Evolutionary conservation across 2,329 filamentous ascomycete genomes (phyloP), one percentile per base, ranked within the genome.

Genomic region (Diaporthe caulivora): DNA sequence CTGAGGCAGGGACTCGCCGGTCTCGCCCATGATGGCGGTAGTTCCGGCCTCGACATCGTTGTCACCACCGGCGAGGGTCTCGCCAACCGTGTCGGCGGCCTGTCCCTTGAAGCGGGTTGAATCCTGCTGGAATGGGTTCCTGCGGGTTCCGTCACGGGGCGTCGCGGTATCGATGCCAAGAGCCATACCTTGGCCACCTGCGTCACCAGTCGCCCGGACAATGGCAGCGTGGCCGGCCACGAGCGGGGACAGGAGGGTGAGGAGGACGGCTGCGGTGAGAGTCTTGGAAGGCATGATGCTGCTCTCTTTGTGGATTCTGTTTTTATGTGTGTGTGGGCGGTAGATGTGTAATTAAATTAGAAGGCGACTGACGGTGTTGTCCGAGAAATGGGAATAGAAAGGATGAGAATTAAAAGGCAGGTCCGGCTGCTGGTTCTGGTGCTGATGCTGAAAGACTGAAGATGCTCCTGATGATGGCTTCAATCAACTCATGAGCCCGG

Each of bases 121-220:
- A 76, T 92, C 91, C 76, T 88, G 87, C 82, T 93, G 91, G 85
- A 92, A 92, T 53, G 91, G 91, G 67, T 86, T 83, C 75, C 90
- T 87, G 21, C 83, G 80, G 29, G 90, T 91, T 54, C 90, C 91
- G 76, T 91, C 89, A 74, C 91, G 90, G 53, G 91, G 90, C 64
- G 90, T 92, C 76, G 78, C 78, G 58, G 86, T 84, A 80, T 88
- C 87, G 75, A 92, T 80, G 72, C 84, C 85, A 3, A 88, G 81
- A 21, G 82, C 85, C 83, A 85, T 86, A 77, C 90, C 90, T 24
- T 82, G 82, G 75, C 90, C 90, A 62, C 90, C 90, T 34, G 85
- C 84, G 77, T 92, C 84, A 73, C 90, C 91, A 53, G 85, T 85
- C 40, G 91, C 91, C 58, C 81, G 81, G 77, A 87, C 86, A 81